Evolutionary conservation across 129 eudicot species (phyloP).

Genomic region (Saussurea involucrata): DNA sequence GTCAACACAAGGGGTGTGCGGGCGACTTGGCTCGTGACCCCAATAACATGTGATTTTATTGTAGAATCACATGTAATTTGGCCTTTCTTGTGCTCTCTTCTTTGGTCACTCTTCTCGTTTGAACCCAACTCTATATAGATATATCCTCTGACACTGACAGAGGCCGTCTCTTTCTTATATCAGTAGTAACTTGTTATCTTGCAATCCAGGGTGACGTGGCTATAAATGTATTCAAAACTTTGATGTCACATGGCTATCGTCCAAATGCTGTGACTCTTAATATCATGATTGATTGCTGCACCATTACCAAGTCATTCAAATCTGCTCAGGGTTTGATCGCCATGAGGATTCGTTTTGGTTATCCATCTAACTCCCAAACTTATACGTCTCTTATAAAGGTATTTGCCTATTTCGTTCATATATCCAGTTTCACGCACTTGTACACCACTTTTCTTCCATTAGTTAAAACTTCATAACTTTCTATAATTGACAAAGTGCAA

Average conservation of each 20-base stretch:
- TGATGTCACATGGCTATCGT: conserved; percentile 50
- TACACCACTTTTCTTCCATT: not conserved
- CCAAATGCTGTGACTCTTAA: conserved; percentile 58
- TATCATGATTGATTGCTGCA: conserved; percentile 85
- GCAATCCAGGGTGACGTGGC: conserved; percentile 57
- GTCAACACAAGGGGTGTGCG: not conserved
- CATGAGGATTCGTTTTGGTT: conserved; percentile 70
- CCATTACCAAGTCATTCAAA: conserved; percentile 48
- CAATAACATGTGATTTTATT: not conserved
- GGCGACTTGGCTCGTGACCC: not conserved
- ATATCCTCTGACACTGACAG: not conserved
- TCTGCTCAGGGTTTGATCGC: conserved; percentile 68
- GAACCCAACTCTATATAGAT: not conserved
- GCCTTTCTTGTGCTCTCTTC: not conserved
- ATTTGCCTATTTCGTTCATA: not conserved
- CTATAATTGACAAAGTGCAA: not conserved
- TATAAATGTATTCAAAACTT: conserved; percentile 49
- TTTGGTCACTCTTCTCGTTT: not conserved
- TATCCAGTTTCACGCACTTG: not conserved
- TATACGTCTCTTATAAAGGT: conserved; percentile 78
- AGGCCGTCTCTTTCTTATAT: not conserved
- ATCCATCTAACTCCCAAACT: conserved; percentile 38
- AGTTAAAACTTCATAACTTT: not conserved
- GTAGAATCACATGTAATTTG: not conserved
- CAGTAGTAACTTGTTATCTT: conserved; percentile 13